phyloP scores from a whole-genome alignment of 2,329 filamentous ascomycete species.

The Colletotrichum abscissum region DNA sequence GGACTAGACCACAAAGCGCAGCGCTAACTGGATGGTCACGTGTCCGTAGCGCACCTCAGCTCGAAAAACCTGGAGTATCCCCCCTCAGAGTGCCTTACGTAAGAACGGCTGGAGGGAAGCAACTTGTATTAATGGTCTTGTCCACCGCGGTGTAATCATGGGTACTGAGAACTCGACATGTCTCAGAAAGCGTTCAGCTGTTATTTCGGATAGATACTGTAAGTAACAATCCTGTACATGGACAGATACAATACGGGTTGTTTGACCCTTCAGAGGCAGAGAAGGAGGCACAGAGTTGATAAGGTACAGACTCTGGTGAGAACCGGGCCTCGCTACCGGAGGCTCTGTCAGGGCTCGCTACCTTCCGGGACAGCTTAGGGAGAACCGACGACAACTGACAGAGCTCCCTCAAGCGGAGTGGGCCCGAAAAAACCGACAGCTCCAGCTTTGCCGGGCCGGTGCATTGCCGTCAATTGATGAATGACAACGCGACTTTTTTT shows the following conservation, averaged over 20 bases:
- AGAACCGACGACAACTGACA: neutral
- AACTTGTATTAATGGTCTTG: no score
- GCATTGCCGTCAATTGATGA: slow-evolving; percentile 35
- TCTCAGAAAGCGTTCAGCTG: no score
- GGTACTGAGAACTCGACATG: no score
- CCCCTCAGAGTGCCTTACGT: neutral
- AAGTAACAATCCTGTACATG: no score
- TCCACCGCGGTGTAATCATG: no score
- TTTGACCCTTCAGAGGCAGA: no score
- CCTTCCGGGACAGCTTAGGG: neutral
- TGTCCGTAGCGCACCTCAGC: neutral
- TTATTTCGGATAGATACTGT: no score
- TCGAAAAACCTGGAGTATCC: neutral
- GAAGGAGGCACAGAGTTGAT: no score
- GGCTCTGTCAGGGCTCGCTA: neutral
- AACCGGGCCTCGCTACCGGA: neutral
- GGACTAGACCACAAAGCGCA: neutral
- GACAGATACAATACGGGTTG: no score
- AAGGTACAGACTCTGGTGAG: no score
- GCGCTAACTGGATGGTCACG: neutral
- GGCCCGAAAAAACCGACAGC: slow-evolving; percentile 28
- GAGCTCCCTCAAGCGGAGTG: slow-evolving; percentile 22
- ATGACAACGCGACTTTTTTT: slow-evolving; percentile 32
- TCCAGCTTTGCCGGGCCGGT: slow-evolving; percentile 32
- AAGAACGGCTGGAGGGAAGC: neutral